Percentiles rank a stretch among this genome's conserved stretches.
Conservation (phyloP, 768 basidiomycete species). For the Gloeostereum incarnatum region DNA sequence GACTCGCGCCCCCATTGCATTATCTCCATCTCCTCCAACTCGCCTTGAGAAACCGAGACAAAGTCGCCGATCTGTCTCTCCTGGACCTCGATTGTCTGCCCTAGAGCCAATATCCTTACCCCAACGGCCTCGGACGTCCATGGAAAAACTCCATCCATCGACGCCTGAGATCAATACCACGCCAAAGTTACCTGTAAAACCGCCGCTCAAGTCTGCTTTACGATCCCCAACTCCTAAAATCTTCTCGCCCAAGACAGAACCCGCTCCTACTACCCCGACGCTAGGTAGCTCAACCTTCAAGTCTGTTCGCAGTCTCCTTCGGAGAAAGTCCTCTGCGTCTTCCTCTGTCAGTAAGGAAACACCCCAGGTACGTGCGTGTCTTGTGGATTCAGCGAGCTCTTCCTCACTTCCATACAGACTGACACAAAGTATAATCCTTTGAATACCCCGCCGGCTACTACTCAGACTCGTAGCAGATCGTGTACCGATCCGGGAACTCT, state of each 20-base stretch:
- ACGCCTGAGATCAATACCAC: conserved; percentile 23
- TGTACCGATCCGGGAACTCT: conserved; percentile 24
- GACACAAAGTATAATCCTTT: not conserved
- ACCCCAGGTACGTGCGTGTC: not conserved
- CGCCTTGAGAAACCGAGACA: conserved; percentile 1
- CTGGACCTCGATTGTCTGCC: conserved; percentile 2
- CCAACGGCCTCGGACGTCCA: no score
- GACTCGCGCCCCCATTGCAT: conserved; percentile 44
- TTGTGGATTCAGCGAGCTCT: not conserved
- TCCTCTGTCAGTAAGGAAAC: not conserved
- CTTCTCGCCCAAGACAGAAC: conserved; percentile 15
- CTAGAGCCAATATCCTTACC: conserved; percentile 4
- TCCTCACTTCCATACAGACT: not conserved
- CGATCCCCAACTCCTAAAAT: conserved; percentile 21
- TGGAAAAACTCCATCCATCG: conserved; percentile 10
- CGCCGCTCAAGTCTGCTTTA: conserved; percentile 27
- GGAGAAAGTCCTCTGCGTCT: conserved; percentile 6
- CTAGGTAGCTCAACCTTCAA: conserved; percentile 2
- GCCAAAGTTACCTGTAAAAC: conserved; percentile 17
- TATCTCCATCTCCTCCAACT: conserved; percentile 4
- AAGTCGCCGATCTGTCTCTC: not conserved
- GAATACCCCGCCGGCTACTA: conserved; percentile 2
- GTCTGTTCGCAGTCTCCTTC: conserved; percentile 6
- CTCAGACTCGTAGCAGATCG: conserved; percentile 18
- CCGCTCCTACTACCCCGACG: conserved; percentile 9